Evolutionary conservation across 768 basidiomycete genomes (phyloP).

Genomic region (Melanogaster broomeanus): DNA sequence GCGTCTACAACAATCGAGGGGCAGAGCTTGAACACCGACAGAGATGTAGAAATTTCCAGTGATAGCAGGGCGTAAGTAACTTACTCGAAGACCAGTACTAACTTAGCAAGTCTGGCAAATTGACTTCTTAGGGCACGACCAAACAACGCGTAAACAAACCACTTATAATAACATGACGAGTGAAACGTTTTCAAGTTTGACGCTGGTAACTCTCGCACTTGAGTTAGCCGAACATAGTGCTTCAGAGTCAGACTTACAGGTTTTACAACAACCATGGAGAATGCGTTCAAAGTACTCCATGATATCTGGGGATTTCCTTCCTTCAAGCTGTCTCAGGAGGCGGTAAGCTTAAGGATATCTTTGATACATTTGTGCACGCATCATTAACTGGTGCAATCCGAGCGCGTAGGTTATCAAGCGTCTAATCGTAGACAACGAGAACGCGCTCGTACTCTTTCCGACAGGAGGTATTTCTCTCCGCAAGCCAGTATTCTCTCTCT

Average conservation of each 20-base stretch:
- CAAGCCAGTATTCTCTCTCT: not conserved
- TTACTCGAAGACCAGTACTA: too few species aligned
- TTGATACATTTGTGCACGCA: not conserved
- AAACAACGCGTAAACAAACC: too few species aligned
- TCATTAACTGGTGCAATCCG: not conserved
- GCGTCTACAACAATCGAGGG: too few species aligned
- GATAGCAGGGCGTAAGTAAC: too few species aligned
- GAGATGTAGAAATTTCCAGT: too few species aligned
- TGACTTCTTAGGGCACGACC: too few species aligned
- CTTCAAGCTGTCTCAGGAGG: slow-evolving; percentile 42
- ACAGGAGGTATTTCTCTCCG: slow-evolving; percentile 33
- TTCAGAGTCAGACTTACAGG: not conserved
- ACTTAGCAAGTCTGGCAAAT: too few species aligned
- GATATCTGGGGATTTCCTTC: slow-evolving; percentile 37
- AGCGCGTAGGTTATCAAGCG: slow-evolving; percentile 35
- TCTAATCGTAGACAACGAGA: slow-evolving; percentile 40
- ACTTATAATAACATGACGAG: too few species aligned
- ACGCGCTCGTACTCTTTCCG: slow-evolving; percentile 43
- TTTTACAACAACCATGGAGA: slow-evolving; percentile 31
- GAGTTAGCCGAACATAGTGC: not conserved
- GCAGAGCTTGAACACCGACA: too few species aligned
- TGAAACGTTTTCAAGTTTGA: too few species aligned
- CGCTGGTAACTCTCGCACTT: too few species aligned
- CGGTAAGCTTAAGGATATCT: too few species aligned
- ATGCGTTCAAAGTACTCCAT: slow-evolving; percentile 31